phyloP scores from a whole-genome alignment of 495 filamentous ascomycete genomes.

The Lophiotrema nucula region DNA sequence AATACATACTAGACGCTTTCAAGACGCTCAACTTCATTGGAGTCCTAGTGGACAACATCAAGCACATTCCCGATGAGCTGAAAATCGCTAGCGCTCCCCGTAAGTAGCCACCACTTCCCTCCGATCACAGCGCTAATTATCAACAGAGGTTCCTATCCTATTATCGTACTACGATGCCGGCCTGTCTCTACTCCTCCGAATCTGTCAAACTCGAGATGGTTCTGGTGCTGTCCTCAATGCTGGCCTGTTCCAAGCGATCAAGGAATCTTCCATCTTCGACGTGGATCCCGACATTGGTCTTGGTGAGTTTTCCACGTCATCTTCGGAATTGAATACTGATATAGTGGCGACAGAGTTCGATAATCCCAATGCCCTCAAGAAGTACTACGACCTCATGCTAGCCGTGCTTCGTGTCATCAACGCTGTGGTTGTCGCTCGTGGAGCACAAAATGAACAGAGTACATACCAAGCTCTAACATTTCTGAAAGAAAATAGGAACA shows the following conservation, averaged over 20 bases:
- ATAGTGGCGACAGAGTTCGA: constrained; percentile 59
- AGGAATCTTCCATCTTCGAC: constrained; percentile 76
- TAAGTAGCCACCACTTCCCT: background rate
- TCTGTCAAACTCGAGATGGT: constrained; percentile 75
- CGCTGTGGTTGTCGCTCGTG: constrained; percentile 71
- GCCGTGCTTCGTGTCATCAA: constrained; percentile 80
- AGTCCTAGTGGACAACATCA: constrained; percentile 80
- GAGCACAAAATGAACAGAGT: constrained; percentile 74
- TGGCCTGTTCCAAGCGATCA: constrained; percentile 82
- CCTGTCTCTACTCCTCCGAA: constrained; percentile 76
- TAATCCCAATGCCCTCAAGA: constrained; percentile 66
- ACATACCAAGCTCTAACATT: constrained; percentile 73
- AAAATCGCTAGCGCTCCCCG: constrained; percentile 48
- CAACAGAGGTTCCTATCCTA: constrained; percentile 34
- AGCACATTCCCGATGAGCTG: constrained; percentile 66
- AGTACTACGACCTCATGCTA: constrained; percentile 80
- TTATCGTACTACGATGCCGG: constrained; percentile 67
- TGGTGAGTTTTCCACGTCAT: constrained; percentile 45
- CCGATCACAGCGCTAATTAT: background rate
- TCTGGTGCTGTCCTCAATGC: constrained; percentile 79
- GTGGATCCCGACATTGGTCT: constrained; percentile 90
- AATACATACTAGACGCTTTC: constrained; percentile 72
- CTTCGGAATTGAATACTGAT: constrained; percentile 15
- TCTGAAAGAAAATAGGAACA: constrained; percentile 71
- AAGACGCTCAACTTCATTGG: constrained; percentile 84